Percentiles rank a stretch among this genome's conserved stretches.
Evolutionary conservation across 768 basidiomycete species (phyloP).

Genomic region (Hericium rajendrae): DNA sequence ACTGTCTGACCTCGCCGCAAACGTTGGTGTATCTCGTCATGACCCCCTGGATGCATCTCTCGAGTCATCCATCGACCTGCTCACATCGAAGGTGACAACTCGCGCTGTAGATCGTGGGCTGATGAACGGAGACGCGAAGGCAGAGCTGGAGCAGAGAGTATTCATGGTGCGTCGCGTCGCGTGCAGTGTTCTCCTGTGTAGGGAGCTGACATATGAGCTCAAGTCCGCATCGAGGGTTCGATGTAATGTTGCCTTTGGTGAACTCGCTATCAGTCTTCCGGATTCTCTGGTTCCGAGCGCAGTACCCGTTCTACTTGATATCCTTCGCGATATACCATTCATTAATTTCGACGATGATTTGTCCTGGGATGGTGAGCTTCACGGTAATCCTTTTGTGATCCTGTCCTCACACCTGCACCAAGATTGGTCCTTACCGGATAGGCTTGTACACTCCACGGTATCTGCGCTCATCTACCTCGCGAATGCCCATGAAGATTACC

Average conservation of each 20-base stretch:
- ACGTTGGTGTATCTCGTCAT: constrained; percentile 10
- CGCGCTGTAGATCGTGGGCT: constrained; percentile 13
- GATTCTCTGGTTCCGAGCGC: constrained; percentile 40
- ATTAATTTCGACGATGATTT: constrained; percentile 72
- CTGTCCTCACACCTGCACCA: neutral
- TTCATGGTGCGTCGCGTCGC: constrained; percentile 47
- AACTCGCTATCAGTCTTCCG: constrained; percentile 60
- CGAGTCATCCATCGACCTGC: constrained; percentile 36
- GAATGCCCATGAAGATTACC: constrained; percentile 38
- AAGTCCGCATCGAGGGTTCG: constrained; percentile 67
- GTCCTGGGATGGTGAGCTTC: constrained; percentile 63
- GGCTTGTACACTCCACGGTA: constrained; percentile 70
- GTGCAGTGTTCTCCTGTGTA: neutral
- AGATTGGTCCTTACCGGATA: constrained; percentile 87
- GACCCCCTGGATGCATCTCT: constrained; percentile 12
- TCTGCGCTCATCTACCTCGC: constrained; percentile 67
- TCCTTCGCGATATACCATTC: constrained; percentile 63
- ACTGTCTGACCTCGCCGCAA: constrained; percentile 15
- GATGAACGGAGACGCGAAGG: constrained; percentile 9
- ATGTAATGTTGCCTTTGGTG: constrained; percentile 77
- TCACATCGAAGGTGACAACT: constrained; percentile 53
- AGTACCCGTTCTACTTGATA: constrained; percentile 52
- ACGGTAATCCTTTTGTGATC: neutral
- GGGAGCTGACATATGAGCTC: neutral
- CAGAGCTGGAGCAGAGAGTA: constrained; percentile 26